These are phyloP conservation scores for Pleurotus eryngii DNA, from an alignment of 768 basidiomycete species.

Conservation along the genomic window DNA sequence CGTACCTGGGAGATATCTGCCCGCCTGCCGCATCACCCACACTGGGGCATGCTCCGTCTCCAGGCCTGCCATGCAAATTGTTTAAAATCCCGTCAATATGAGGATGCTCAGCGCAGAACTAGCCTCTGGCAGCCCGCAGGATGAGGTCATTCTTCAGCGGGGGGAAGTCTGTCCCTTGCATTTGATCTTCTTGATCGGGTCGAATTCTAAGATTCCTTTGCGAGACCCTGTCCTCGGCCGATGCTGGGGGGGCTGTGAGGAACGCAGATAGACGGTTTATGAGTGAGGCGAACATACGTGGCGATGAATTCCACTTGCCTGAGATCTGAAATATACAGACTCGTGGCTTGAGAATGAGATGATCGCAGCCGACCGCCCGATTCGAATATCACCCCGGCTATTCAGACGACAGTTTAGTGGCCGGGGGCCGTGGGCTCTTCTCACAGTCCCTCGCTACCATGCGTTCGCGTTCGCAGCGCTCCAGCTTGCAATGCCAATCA, in stretches of 20 bases:
- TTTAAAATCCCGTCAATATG: neutral
- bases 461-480: neutral
- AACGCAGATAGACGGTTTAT: constrained; percentile 5
- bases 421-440: neutral
- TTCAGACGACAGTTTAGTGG: neutral
- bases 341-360: neutral
- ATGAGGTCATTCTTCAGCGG: constrained; percentile 84
- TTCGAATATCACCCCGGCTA: neutral
- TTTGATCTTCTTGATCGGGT: constrained; percentile 14
- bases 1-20: constrained; percentile 89
- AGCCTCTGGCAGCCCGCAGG: constrained; percentile 83
- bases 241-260: constrained; percentile 8
- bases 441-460: no score
- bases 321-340: neutral
- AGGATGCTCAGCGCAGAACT: constrained; percentile 11
- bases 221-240: neutral
- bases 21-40: constrained; percentile 98
- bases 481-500: constrained; percentile 38
- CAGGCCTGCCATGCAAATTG: constrained; percentile 49
- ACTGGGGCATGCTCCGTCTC: constrained; percentile 90
- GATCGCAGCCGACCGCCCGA: neutral
- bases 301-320: neutral
- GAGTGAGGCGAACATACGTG: constrained; percentile 7
- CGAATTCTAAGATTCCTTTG: neutral
- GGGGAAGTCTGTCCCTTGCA: constrained; percentile 50